Evolutionary conservation across 2,329 filamentous ascomycete genomes (phyloP).

Genomic region (Chrysosporium queenslandicum): DNA sequence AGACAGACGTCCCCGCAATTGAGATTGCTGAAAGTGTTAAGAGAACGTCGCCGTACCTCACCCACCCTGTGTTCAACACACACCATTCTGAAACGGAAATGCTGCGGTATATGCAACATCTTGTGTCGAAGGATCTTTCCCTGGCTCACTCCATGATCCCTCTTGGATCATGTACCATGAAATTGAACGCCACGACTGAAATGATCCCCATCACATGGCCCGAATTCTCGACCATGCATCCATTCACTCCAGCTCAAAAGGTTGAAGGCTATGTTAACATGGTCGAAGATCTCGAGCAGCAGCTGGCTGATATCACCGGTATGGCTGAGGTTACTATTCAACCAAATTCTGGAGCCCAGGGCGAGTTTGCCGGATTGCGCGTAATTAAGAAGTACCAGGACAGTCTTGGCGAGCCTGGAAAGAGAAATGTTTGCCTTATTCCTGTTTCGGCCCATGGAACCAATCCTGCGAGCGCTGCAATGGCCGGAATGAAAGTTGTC

Average conservation of each 20-base stretch:
- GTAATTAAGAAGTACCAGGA: conserved; percentile 80
- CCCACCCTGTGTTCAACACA: conserved; percentile 87
- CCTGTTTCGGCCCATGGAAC: conserved; percentile 92
- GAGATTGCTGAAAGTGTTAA: conserved; percentile 47
- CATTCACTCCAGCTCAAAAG: conserved; percentile 57
- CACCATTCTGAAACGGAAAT: conserved; percentile 94
- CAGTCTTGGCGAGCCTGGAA: conserved; percentile 48
- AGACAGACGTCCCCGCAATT: conserved; percentile 31
- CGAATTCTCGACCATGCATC: conserved; percentile 69
- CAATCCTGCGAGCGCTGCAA: conserved; percentile 87
- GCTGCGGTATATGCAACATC: conserved; percentile 81
- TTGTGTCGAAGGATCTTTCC: conserved; percentile 89
- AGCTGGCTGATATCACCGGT: conserved; percentile 73
- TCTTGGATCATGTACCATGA: conserved; percentile 95
- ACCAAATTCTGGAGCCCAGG: conserved; percentile 92
- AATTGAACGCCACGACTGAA: conserved; percentile 86
- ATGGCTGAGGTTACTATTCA: conserved; percentile 86
- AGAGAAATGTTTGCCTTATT: conserved; percentile 85
- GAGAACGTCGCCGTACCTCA: conserved; percentile 66
- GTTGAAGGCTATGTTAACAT: conserved; percentile 60
- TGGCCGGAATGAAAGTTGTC: conserved; percentile 92
- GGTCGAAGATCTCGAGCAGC: conserved; percentile 60
- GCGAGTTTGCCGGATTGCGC: conserved; percentile 82
- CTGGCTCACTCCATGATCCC: conserved; percentile 97
- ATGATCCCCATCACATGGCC: conserved; percentile 78